phyloP scores from a whole-genome alignment of 768 basidiomycete species.

The Termitomyces sp. region DNA sequence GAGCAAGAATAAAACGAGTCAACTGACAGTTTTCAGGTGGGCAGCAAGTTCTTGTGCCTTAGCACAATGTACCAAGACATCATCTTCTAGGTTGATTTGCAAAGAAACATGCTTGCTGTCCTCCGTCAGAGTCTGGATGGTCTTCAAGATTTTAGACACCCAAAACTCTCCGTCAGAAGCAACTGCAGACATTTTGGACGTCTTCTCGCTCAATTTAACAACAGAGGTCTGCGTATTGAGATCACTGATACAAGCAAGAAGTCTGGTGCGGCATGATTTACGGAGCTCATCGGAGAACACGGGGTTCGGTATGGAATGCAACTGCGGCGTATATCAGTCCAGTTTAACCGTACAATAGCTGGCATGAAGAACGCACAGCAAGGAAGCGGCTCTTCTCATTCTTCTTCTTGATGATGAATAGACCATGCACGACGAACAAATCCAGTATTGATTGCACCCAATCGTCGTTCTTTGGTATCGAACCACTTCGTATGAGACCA shows the following conservation, averaged over 20 bases:
- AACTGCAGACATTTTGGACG: slow-evolving; percentile 49
- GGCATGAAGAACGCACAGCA: slow-evolving; percentile 42
- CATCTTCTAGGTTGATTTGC: slow-evolving; percentile 49
- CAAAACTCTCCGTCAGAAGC: slow-evolving; percentile 76
- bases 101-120: slow-evolving; percentile 64
- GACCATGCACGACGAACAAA: slow-evolving; percentile 77
- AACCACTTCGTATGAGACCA: slow-evolving; percentile 70
- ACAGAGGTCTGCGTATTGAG: slow-evolving; percentile 53
- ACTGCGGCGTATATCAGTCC: slow-evolving; percentile 29
- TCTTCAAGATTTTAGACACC: slow-evolving; percentile 60
- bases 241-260: slow-evolving; percentile 71
- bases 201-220: slow-evolving; percentile 49
- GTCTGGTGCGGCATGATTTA: slow-evolving; percentile 56
- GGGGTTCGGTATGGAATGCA: slow-evolving; percentile 57
- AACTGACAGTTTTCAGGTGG: slow-evolving; percentile 40
- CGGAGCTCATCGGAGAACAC: slow-evolving; percentile 71
- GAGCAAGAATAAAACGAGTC: background rate
- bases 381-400: slow-evolving; percentile 55
- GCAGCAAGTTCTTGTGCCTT: slow-evolving; percentile 37
- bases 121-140: slow-evolving; percentile 49
- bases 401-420: slow-evolving; percentile 73
- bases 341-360: background rate
- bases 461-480: slow-evolving; percentile 72
- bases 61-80: slow-evolving; percentile 39
- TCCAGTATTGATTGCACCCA: slow-evolving; percentile 75